Evolutionary conservation across 805 yeast species (phyloP).

Genomic region (Lachancea kluyveri): DNA sequence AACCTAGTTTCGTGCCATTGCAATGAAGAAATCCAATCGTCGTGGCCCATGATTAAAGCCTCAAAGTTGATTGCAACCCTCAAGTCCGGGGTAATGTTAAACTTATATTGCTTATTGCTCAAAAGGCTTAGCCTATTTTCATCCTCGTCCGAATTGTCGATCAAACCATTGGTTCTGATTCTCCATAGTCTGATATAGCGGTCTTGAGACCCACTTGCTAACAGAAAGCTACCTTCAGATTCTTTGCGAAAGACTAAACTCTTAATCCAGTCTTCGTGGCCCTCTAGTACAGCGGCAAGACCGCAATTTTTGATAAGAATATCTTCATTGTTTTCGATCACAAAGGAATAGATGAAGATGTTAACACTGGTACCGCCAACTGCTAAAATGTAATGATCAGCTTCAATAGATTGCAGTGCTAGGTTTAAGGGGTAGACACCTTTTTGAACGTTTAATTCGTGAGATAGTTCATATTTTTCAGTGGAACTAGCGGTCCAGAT

Average conservation of each 20-base stretch:
- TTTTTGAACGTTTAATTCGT: constrained; percentile 20
- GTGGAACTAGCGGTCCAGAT: constrained; percentile 38
- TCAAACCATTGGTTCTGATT: constrained; percentile 46
- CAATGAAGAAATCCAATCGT: constrained; percentile 90
- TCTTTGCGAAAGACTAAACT: constrained; percentile 54
- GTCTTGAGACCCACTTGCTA: constrained; percentile 93
- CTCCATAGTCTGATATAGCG: constrained; percentile 89
- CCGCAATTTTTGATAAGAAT: constrained; percentile 19
- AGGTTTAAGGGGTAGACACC: constrained; percentile 26
- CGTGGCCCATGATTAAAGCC: constrained; percentile 95
- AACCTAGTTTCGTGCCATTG: constrained; percentile 62
- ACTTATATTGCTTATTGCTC: constrained; percentile 68
- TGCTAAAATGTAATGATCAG: constrained; percentile 43
- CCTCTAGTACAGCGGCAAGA: constrained; percentile 54
- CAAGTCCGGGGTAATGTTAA: constrained; percentile 33
- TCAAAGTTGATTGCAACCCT: constrained; percentile 69
- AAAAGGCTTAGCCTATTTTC: constrained; percentile 43
- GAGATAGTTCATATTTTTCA: constrained; percentile 16
- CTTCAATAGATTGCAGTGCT: constrained; percentile 19
- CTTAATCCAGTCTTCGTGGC: constrained; percentile 97
- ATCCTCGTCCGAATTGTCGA: constrained; percentile 50
- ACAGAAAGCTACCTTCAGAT: constrained; percentile 45
- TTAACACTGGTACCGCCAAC: constrained; percentile 64
- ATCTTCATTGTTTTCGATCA: constrained; percentile 8
- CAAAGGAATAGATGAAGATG: constrained; percentile 50